Evolutionary conservation across 1,284 basidiomycete genomes (phyloP), one percentile per base, ranked within the genome.

Genomic region (Tylopilus sp.): DNA sequence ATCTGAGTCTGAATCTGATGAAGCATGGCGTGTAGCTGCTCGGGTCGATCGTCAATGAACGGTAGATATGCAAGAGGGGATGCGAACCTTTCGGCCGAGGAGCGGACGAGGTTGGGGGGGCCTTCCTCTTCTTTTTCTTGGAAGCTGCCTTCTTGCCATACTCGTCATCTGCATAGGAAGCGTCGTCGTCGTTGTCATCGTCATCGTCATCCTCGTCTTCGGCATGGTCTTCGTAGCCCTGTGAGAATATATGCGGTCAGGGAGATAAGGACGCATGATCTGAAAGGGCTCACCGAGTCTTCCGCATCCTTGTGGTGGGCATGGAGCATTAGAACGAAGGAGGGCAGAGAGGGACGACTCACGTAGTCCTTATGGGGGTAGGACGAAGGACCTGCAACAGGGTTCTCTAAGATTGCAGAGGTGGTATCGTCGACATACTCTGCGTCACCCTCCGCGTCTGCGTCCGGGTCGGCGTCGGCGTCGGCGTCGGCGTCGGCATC

Each of bases 1-100:
- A 64, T 94, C 92, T 13, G 91, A 94, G 68, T 92, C 92, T 5
- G 91, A 92, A 68, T 90, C 88, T 41, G 87, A 87, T 37, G 69
- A 68, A 39, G 60, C 62, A 22, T 71, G 52, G 74, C 78, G 56
- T 76, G 77, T 45, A 74, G 74, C 57, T 76, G 77, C 54, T 82
- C 80, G 56, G 44, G 39, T 56, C 31, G 52, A 54, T 76, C 67
- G 47, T 76, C 64, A 53, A 75, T 77, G 43, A 26, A 33, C 0
- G 4, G 22, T 17, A 50, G 37, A 41, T 19, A 61, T 57, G 55
- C 52, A 67, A 54, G 48, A 52, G 45, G 41, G 53, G 17, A 39
- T 17, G 54, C 52, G 17, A 41, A 88, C 88, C 79, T 77, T 82
- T 85, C 33, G 84, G 79, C 56, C 85, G 82, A 57, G 74, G 61